Percentiles rank a stretch among this genome's conserved stretches.
Evolutionary conservation across 805 yeast genomes (phyloP).

Genomic region (Lipomyces lipofer): DNA sequence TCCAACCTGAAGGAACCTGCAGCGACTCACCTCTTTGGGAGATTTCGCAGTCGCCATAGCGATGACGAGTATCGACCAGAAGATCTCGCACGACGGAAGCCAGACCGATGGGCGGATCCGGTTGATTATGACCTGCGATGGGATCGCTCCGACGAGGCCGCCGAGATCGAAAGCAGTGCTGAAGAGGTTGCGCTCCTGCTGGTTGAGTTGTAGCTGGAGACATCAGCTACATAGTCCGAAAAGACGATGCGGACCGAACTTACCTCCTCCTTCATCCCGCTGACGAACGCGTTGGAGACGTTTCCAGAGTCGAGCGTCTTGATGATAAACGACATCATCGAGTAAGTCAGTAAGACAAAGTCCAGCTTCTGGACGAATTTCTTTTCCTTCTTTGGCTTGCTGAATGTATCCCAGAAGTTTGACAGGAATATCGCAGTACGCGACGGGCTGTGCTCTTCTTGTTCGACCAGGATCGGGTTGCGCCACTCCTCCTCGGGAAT

Average conservation of each 20-base stretch:
- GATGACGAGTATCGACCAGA: constrained; percentile 34
- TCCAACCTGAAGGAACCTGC: neutral
- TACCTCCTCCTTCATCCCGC: constrained; percentile 43
- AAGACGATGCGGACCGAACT: neutral
- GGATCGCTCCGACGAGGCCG: constrained; percentile 38
- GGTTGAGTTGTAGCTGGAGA: constrained; percentile 25
- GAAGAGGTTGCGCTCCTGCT: constrained; percentile 34
- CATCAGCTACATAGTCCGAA: neutral
- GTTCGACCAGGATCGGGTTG: constrained; percentile 3
- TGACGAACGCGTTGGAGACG: constrained; percentile 50
- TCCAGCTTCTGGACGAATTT: constrained; percentile 13
- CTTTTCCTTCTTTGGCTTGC: constrained; percentile 10
- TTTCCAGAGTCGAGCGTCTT: constrained; percentile 63
- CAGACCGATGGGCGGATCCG: constrained; percentile 33
- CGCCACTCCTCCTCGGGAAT: too few species aligned
- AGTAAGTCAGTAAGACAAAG: constrained; percentile 1
- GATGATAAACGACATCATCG: constrained; percentile 27
- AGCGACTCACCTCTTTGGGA: constrained; percentile 14
- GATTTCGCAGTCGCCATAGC: constrained; percentile 34
- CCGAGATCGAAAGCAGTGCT: constrained; percentile 36
- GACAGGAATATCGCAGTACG: neutral
- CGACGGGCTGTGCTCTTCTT: neutral
- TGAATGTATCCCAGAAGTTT: constrained; percentile 13
- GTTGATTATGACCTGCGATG: constrained; percentile 38
- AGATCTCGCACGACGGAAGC: constrained; percentile 36